Evolutionary conservation across 78 protist species (phyloP).

Genomic region (Dictyostelium brefeldianum): DNA sequence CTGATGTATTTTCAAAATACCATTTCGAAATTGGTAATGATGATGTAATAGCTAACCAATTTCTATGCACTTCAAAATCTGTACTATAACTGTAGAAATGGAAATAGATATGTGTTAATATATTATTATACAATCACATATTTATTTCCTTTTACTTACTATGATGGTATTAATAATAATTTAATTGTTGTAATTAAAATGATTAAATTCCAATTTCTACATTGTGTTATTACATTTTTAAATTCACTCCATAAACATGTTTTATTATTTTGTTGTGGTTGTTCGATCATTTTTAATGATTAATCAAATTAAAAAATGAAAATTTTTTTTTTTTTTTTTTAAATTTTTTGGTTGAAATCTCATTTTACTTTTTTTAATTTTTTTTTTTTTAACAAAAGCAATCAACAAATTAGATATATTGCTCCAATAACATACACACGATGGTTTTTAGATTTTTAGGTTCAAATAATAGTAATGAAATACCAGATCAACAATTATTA

Average conservation of each 20-base stretch:
- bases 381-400: not conserved
- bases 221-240: not conserved
- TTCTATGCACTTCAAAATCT: slow-evolving; percentile 97
- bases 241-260: not conserved
- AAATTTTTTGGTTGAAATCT: not conserved
- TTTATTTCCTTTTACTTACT: not conserved
- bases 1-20: slow-evolving; percentile 93
- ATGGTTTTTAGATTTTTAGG: slow-evolving; percentile 65
- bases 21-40: slow-evolving; percentile 90
- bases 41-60: slow-evolving; percentile 98
- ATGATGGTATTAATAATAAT: slow-evolving; percentile 52
- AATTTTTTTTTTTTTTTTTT: slow-evolving; percentile 5
- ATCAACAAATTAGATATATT: too few relatives aligned
- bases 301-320: too few relatives aligned
- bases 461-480: slow-evolving; percentile 3
- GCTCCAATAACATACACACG: too few relatives aligned
- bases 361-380: not conserved
- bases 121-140: not conserved
- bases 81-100: slow-evolving; percentile 46
- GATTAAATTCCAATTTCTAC: slow-evolving; percentile 29
- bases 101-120: too few relatives aligned
- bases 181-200: slow-evolving; percentile 18
- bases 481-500: slow-evolving; percentile 73
- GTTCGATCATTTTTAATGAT: not conserved
- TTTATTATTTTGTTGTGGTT: not conserved